Evolutionary conservation across 352 stramenopile genomes (phyloP), one percentile per base, ranked within the genome.

Genomic region (Globisporangium sylvaticum): DNA sequence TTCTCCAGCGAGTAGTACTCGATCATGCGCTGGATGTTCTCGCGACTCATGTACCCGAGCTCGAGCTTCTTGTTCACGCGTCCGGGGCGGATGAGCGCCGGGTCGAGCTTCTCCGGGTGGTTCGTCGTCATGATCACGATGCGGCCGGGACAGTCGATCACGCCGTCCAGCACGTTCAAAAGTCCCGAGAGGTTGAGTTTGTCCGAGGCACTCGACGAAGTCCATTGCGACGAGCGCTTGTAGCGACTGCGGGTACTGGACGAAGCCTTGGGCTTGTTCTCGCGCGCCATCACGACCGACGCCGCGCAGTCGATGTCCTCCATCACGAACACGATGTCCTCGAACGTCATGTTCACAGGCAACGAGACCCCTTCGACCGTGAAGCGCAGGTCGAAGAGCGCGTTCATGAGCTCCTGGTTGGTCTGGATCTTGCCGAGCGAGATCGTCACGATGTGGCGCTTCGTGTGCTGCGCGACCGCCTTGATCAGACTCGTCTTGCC

Each of bases 81-180:
- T 0, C 92, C 93, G 1, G 93, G 93, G 4, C 93, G 86, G 6
- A 98, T 88, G 4, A 98, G 81, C 29, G 93, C 93, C 8, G 88
- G 79, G 70, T 98, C 93, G n/a, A 98, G 81, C 62, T 91, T 93
- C 73, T 98, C 94, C 12, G 90, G 94, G 69, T 97, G 88, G 74
- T 98, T 98, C 18, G 89, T 96, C 10, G 94, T 97, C 85, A 97
- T 96, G 73, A 98, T 92, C 1, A 98, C 78, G 64, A 98, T 98
- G 53, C 91, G 84, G 0, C 86, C 90, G 22, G 88, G 87, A 22
- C 78, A 91, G 67, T 98, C 90, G 24, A 97, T 90, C 7, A 98
- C 84, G 3, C 92, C 94, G 69, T 98, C 94, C 5, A 98, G 72
- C 1, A 96, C 90, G 58, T 98, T 97, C 0, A 97, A 68, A 44